A percentile compares a stretch with the other conserved stretches of the same genome.
Evolutionary conservation across 2,329 filamentous ascomycete species (phyloP).

Genomic region (Beauveria rudraprayagi): DNA sequence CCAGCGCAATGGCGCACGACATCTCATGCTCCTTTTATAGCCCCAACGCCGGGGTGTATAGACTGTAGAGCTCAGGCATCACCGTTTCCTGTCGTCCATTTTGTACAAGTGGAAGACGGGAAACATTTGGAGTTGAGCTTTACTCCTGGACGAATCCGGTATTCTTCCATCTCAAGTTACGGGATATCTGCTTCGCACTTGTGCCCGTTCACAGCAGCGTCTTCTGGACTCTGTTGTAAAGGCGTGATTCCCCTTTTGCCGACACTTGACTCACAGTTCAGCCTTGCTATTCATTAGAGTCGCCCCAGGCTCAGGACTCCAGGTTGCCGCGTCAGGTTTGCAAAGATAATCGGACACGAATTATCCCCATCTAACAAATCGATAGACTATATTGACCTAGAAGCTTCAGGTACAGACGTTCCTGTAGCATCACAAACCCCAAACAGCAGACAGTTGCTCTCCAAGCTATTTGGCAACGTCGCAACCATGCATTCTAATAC

Average conservation of each 20-base stretch:
- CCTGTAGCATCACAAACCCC: too few relatives aligned
- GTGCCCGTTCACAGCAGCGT: neutral
- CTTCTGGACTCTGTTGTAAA: neutral
- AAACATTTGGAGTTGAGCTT: neutral
- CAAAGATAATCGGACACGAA: neutral
- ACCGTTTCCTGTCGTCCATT: slow-evolving; percentile 19
- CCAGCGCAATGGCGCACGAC: slow-evolving; percentile 12
- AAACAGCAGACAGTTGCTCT: neutral
- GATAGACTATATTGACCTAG: neutral
- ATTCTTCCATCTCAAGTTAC: neutral
- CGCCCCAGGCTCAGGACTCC: neutral
- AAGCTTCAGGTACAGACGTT: too few relatives aligned
- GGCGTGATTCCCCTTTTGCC: neutral
- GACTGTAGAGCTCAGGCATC: slow-evolving; percentile 28
- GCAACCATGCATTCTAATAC: neutral
- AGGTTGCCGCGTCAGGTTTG: neutral
- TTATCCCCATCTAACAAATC: neutral
- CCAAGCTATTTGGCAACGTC: neutral
- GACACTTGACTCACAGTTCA: slow-evolving; percentile 1
- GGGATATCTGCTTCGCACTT: neutral
- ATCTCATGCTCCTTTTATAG: slow-evolving; percentile 27
- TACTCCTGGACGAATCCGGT: neutral
- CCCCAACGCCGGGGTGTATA: slow-evolving; percentile 45
- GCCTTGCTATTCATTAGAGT: neutral
- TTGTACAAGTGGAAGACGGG: slow-evolving; percentile 17